A percentile compares a stretch with the other conserved stretches of the same genome.
Conservation (phyloP, 176 grass and related monocot species). For the Musa schizocarpa region DNA sequence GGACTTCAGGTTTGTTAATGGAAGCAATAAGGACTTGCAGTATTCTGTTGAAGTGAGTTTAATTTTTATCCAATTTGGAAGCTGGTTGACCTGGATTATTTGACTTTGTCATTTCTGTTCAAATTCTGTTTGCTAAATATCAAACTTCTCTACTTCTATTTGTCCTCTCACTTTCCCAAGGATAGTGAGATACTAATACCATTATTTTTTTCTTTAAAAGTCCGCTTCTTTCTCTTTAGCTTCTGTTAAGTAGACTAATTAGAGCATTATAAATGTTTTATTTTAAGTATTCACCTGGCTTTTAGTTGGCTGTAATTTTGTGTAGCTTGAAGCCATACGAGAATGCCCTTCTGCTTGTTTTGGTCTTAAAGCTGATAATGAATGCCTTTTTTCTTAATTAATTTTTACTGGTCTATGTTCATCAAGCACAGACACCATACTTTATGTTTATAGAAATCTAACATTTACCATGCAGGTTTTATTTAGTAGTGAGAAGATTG, state of each 20-base stretch:
- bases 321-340: neutral
- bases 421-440: neutral
- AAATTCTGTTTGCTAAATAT: neutral
- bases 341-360: neutral
- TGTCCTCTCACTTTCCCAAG: neutral
- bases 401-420: neutral
- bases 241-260: neutral
- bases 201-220: neutral
- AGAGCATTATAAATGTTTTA: neutral
- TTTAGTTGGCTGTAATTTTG: neutral
- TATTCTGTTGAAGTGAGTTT: slow-evolving; percentile 76
- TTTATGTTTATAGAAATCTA: neutral
- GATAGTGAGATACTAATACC: neutral
- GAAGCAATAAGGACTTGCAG: slow-evolving; percentile 43
- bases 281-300: too few species aligned
- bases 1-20: slow-evolving; percentile 64
- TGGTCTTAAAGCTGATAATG: neutral
- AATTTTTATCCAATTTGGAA: neutral
- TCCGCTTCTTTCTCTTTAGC: neutral
- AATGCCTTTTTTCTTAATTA: neutral
- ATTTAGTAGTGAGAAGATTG: slow-evolving; percentile 89
- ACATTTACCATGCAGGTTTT: slow-evolving; percentile 46
- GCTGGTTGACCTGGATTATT: neutral
- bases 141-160: neutral
- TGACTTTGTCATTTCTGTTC: neutral